phyloP scores from a whole-genome alignment of 78 protist species.

The Dictyostelium brefeldianum region DNA sequence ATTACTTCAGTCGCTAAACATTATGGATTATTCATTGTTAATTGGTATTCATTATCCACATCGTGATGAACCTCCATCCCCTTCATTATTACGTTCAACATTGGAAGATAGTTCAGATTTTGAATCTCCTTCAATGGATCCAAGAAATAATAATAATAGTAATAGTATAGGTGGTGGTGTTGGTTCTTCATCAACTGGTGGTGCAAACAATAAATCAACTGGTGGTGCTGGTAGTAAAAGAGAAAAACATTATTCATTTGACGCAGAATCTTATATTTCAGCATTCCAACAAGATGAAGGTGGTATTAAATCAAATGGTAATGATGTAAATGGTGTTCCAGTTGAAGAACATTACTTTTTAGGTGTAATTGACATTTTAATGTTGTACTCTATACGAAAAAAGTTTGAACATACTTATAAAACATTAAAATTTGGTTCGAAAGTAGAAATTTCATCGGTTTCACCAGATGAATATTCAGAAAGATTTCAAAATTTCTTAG shows the following conservation, averaged over 20 bases:
- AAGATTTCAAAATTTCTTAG: conserved; percentile 74
- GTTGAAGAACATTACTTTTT: conserved; percentile 76
- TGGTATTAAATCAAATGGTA: conserved; percentile 22
- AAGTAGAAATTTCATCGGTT: conserved; percentile 80
- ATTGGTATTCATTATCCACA: conserved; percentile 87
- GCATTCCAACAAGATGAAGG: conserved; percentile 78
- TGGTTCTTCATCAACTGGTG: neutral
- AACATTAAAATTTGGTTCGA: conserved; percentile 62
- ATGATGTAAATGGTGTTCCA: neutral
- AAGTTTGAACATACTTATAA: conserved; percentile 89
- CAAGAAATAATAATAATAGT: neutral
- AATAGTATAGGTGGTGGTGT: neutral
- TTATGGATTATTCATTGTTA: conserved; percentile 93
- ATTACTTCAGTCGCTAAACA: conserved; percentile 66
- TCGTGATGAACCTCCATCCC: conserved; percentile 66
- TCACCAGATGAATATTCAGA: conserved; percentile 74
- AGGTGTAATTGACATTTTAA: conserved; percentile 93
- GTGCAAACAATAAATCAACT: neutral
- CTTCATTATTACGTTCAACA: conserved; percentile 21
- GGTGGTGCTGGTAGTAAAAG: conserved; percentile 17
- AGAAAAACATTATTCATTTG: neutral
- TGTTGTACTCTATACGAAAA: conserved; percentile 89
- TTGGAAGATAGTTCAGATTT: conserved; percentile 15
- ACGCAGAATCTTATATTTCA: conserved; percentile 29
- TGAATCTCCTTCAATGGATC: conserved; percentile 23